Conservation (phyloP, 257 asterid species). For the Solanum medicagineum region DNA sequence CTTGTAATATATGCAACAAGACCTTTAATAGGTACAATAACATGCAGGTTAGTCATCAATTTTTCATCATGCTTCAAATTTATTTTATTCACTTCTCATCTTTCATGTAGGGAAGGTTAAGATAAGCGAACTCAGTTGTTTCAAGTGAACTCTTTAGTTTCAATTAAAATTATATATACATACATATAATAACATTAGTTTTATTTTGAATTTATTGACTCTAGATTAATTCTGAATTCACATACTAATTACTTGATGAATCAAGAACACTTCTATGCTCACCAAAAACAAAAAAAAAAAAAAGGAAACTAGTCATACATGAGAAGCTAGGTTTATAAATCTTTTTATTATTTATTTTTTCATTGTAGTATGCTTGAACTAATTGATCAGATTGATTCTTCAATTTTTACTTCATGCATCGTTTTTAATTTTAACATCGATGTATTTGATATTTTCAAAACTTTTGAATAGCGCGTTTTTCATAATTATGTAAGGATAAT, state of each 20-base stretch:
- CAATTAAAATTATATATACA: neutral
- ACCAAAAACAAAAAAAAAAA: neutral
- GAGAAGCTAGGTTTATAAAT: neutral
- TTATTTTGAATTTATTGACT: neutral
- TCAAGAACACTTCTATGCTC: neutral
- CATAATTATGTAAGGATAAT: neutral
- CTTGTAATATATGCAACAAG: conserved; percentile 76
- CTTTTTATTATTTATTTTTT: neutral
- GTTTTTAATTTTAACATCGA: too few relatives aligned
- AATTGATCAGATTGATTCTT: neutral
- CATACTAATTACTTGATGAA: neutral
- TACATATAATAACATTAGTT: neutral
- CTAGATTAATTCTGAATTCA: neutral
- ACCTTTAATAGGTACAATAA: conserved; percentile 91
- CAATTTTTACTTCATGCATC: neutral
- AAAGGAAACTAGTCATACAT: neutral
- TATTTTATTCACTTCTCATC: neutral
- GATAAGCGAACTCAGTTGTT: neutral
- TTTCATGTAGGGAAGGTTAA: neutral
- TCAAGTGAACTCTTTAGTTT: neutral
- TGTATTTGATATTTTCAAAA: neutral
- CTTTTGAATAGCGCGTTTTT: neutral
- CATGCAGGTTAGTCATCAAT: conserved; percentile 66
- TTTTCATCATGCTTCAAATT: neutral
- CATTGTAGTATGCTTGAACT: neutral